Base-by-base conservation (phyloP, 2,329 filamentous ascomycete species). In the Aspergillus floridensis region DNA sequence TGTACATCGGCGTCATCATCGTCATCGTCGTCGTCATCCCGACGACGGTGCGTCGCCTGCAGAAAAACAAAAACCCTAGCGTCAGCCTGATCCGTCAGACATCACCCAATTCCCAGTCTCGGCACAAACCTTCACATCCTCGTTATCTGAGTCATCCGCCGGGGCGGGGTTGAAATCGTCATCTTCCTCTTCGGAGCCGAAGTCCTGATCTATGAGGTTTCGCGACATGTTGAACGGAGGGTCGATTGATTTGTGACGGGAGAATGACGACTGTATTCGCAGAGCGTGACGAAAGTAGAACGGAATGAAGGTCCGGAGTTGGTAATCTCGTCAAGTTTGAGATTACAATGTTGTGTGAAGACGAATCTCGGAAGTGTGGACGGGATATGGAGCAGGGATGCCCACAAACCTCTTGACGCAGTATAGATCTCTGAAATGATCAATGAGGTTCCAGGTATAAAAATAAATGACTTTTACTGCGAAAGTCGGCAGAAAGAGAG, bases 121-220 rank as follows among this genome's bases (percentile, higher is more conserved):
- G 63, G 44, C 44, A 61, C 64, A 31, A 56, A 77, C 73, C 68
- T 71, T 67, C 7, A 79, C 77, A 64, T 80, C 83, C 61, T 92
- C 90, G 53, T 86, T 87, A 65, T 93, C 91, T 3, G 90, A 95
- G 35, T 86, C 71, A 59, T 91, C 86, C 61, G 86, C 88, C 21
- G 89, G 88, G 52, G 84, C 86, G 53, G 92, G 93, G 74, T 96
- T 96, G 83, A 97, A 96, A 74, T 93, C 89, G 61, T 90, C 88
- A 68, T 96, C 92, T 53, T 95, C 91, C 49, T 90, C 88, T 58
- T 84, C 83, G 56, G 82, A 82, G 31, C 79, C 80, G 59, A 83
- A 82, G 63, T 83, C 78, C 51, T 82, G 77, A 65, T 82, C 77
- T 21, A 81, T 66, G 64, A 83, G 74, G 60, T 79, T 78, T 48